Percentiles rank a stretch among this genome's conserved stretches.
These are phyloP conservation scores for Coemansia erecta DNA, from an alignment of 192 early-diverging fungal species.

Conservation along the genomic window DNA sequence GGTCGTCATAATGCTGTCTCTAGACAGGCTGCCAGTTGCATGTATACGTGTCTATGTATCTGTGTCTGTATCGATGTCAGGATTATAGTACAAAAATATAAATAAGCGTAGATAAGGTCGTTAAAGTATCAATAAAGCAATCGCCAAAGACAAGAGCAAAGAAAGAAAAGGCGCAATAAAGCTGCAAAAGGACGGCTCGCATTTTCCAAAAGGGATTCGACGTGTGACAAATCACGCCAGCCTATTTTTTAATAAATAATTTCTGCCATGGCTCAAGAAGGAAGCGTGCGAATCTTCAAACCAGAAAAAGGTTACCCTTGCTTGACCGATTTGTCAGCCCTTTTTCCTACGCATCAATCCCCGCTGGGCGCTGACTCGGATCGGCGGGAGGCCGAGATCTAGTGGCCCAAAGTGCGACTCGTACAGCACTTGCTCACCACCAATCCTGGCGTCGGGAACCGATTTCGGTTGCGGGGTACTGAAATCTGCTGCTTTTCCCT, in stretches of 20 bases:
- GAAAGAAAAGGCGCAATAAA: background rate
- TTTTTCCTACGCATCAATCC: constrained; percentile 36
- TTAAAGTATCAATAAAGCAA: constrained; percentile 2
- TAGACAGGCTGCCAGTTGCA: background rate
- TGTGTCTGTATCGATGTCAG: background rate
- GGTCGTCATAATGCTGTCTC: constrained; percentile 17
- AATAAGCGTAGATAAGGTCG: background rate
- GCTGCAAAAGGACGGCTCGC: background rate
- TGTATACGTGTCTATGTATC: background rate
- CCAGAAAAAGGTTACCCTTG: no score
- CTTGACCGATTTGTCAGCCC: constrained; percentile 2
- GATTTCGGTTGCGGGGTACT: background rate
- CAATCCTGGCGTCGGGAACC: constrained; percentile 3
- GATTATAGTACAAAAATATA: constrained; percentile 10
- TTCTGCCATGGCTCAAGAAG: no score
- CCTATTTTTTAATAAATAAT: no score
- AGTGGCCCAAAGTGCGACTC: constrained; percentile 49
- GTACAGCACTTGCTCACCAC: constrained; percentile 16
- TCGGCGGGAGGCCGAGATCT: constrained; percentile 46
- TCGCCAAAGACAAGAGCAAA: constrained; percentile 1
- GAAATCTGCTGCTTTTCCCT: constrained; percentile 23
- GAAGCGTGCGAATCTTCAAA: no score
- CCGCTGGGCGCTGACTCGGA: constrained; percentile 47
- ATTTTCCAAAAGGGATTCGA: constrained; percentile 6
- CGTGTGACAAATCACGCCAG: background rate